These are phyloP conservation scores for Xylariaceae sp. DNA, from an alignment of 2,329 filamentous ascomycete genomes.

Conservation along the genomic window DNA sequence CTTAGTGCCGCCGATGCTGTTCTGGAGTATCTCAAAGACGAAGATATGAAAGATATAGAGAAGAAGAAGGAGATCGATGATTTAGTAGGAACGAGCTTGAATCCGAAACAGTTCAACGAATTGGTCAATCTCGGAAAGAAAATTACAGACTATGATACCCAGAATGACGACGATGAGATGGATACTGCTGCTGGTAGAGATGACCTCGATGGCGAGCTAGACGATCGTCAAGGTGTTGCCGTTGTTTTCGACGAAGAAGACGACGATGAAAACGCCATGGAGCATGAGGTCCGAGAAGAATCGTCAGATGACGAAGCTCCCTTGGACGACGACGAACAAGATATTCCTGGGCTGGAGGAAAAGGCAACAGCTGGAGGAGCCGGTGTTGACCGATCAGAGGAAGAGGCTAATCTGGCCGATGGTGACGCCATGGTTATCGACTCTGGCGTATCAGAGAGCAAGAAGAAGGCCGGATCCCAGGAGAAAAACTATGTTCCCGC, in stretches of 20 bases:
- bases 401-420: conserved; percentile 46
- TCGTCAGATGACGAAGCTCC: conserved; percentile 76
- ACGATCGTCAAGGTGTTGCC: conserved; percentile 92
- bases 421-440: conserved; percentile 82
- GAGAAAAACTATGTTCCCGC: conserved; percentile 65
- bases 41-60: conserved; percentile 92
- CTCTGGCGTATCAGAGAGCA: conserved; percentile 49
- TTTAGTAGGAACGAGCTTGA: conserved; percentile 75
- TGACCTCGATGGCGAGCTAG: conserved; percentile 68
- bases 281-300: conserved; percentile 84
- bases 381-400: conserved; percentile 44
- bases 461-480: conserved; percentile 43
- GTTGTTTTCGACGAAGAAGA: conserved; percentile 93
- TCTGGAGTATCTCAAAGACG: conserved; percentile 88
- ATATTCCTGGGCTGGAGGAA: conserved; percentile 50
- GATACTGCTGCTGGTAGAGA: conserved; percentile 62
- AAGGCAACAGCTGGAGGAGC: conserved; percentile 47
- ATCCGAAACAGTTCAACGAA: conserved; percentile 91
- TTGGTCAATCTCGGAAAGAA: conserved; percentile 95
- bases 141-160: conserved; percentile 95
- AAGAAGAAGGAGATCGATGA: conserved; percentile 98
- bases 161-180: conserved; percentile 90
- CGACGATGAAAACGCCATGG: conserved; percentile 73
- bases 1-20: conserved; percentile 90
- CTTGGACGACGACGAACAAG: conserved; percentile 53